Evolutionary conservation across 2,329 filamentous ascomycete genomes (phyloP), one percentile per base, ranked within the genome.

Genomic region (Fusarium pseudoanthophilum): DNA sequence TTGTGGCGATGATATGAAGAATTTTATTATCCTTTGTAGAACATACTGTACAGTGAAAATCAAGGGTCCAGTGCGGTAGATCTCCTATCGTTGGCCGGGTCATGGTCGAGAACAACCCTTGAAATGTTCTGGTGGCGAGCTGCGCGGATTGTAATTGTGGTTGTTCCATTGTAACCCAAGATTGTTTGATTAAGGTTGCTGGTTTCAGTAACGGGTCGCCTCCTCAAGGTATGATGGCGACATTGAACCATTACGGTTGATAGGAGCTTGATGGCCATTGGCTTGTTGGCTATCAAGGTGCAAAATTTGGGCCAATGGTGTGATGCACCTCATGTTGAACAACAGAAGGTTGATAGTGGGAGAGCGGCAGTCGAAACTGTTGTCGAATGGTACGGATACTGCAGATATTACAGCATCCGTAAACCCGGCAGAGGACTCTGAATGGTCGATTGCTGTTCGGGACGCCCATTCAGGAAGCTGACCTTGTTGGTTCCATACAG

Each of bases 151-250:
- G 52, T 20, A 28, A 64, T 72, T 67, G 64, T 64, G 57, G 49
- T 69, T 56, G 43, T 51, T 40, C 45, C 51, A 30, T 49, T 45
- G 36, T 48, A 60, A 69, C 64, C 51, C 57, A 58, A 64, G 62
- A 42, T 45, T 64, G 64, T 57, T 46, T 46, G 55, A 39, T 52
- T 58, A 52, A 58, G 58, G 49, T 45, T 48, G 34, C 30, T 59
- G 36, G 60, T 40, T 59, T 40, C 53, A 77, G 60, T 48, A 78
- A 77, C 71, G 60, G 67, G 67, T 75, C 69, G 76, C 76, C 74
- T 64, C 74, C 63, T 68, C 45, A 63, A 65, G 62, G 62, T 51
- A 62, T 66, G 64, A 64, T 69, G 71, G 73, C 71, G 52, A 51
- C 51, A 64, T 57, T 42, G 60, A 56, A 58, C 37, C 43, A 70